These are phyloP conservation scores for Phytophthora chlamydospora DNA, from an alignment of 352 stramenopile species.

Conservation along the genomic window DNA sequence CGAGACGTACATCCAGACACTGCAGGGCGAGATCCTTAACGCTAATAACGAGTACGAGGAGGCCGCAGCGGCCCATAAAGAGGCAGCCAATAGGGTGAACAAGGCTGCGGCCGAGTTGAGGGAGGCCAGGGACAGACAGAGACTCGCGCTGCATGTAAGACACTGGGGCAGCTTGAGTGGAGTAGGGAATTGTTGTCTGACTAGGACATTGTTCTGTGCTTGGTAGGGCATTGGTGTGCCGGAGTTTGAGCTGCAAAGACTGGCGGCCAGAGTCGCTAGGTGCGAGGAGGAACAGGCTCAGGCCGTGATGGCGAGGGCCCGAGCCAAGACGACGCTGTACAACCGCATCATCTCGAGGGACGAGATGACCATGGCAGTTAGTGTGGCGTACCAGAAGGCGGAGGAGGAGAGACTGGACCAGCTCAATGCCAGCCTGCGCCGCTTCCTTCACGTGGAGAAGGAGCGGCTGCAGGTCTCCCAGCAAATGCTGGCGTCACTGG, in stretches of 20 bases:
- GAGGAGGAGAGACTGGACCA: slow-evolving; percentile 86
- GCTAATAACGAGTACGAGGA: slow-evolving; percentile 75
- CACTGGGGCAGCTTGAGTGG: neutral
- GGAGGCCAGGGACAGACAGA: slow-evolving; percentile 67
- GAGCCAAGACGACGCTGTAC: slow-evolving; percentile 81
- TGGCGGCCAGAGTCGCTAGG: slow-evolving; percentile 60
- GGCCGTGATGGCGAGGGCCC: slow-evolving; percentile 57
- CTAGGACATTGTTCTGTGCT: slow-evolving; percentile 1
- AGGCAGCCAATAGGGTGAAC: slow-evolving; percentile 43
- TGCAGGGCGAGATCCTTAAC: slow-evolving; percentile 77
- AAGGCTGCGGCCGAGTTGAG: slow-evolving; percentile 50
- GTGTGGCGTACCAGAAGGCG: slow-evolving; percentile 84
- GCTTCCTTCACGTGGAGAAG: slow-evolving; percentile 80
- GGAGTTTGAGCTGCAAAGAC: slow-evolving; percentile 81
- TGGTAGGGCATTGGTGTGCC: slow-evolving; percentile 75
- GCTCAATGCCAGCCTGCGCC: slow-evolving; percentile 67
- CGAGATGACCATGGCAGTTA: slow-evolving; percentile 91
- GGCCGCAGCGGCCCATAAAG: slow-evolving; percentile 45
- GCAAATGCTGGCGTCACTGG: slow-evolving; percentile 61
- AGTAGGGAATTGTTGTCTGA: neutral
- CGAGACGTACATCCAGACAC: slow-evolving; percentile 79
- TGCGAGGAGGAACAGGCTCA: slow-evolving; percentile 70
- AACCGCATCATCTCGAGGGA: slow-evolving; percentile 83
- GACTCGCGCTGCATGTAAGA: slow-evolving; percentile 67
- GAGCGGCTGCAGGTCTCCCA: slow-evolving; percentile 71